phyloP scores from a whole-genome alignment of 2,329 filamentous ascomycete genomes.

The Aaosphaeria pasadenensis region DNA sequence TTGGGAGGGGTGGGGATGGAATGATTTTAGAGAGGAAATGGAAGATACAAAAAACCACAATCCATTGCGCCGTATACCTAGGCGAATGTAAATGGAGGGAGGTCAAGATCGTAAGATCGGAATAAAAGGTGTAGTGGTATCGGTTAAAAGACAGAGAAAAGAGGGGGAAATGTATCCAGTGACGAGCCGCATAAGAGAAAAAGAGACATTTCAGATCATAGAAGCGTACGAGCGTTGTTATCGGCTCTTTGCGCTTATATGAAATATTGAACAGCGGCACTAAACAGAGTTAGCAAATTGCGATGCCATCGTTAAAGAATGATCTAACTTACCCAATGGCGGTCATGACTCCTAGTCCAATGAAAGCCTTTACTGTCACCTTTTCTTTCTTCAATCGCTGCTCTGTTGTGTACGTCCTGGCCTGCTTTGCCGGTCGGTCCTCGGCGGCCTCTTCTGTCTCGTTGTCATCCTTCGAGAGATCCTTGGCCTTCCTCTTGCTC shows the following conservation, averaged over 20 bases:
- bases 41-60: too few relatives aligned
- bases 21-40: too few relatives aligned
- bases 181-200: not conserved
- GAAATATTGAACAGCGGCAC: constrained; percentile 30
- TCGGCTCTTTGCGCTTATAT: constrained; percentile 1
- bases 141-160: not conserved
- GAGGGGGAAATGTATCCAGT: not conserved
- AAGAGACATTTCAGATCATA: not conserved
- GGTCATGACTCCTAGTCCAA: constrained; percentile 83
- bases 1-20: too few relatives aligned
- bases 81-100: not conserved
- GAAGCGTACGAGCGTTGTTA: not conserved
- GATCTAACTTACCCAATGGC: constrained; percentile 80
- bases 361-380: constrained; percentile 78
- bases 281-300: constrained; percentile 14
- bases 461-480: constrained; percentile 56
- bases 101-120: not conserved
- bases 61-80: not conserved
- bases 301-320: not conserved
- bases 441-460: constrained; percentile 41
- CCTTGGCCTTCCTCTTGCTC: constrained; percentile 47
- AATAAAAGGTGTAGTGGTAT: not conserved
- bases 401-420: constrained; percentile 61
- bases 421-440: constrained; percentile 66
- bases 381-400: constrained; percentile 80